Evolutionary conservation across 176 grass and related monocot species (phyloP).

Genomic region (Tuctoria greenei): DNA sequence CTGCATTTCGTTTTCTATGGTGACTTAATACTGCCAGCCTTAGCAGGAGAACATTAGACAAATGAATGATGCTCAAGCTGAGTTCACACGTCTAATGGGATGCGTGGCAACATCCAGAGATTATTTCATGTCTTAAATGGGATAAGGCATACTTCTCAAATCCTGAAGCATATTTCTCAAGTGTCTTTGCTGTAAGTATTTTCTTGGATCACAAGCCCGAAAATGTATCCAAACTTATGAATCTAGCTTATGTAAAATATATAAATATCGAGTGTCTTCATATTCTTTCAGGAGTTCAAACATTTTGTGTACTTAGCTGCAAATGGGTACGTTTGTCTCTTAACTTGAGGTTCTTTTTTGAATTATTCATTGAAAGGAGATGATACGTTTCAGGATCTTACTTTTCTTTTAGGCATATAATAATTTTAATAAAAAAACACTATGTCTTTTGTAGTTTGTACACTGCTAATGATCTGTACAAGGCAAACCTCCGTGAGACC

Average conservation of each 20-base stretch:
- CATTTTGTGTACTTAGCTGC: conserved; percentile 23
- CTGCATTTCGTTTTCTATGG: not conserved
- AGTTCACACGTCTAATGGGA: conserved; percentile 10
- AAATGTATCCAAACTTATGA: not conserved
- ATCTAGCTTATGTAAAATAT: not conserved
- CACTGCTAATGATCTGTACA: conserved; percentile 22
- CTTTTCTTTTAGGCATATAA: not conserved
- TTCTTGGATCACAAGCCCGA: not conserved
- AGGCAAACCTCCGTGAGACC: not conserved
- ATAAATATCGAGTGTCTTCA: not conserved
- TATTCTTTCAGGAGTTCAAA: conserved; percentile 35
- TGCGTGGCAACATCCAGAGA: not conserved
- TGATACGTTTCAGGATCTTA: not conserved
- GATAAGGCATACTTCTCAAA: not conserved
- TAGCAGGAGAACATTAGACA: conserved; percentile 9
- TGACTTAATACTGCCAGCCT: not conserved
- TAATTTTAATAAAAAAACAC: not conserved
- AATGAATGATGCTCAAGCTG: conserved; percentile 7
- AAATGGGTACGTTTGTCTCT: conserved; percentile 11
- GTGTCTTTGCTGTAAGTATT: conserved; percentile 8
- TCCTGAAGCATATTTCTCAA: conserved; percentile 16
- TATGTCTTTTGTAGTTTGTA: conserved; percentile 14
- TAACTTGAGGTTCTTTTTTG: not conserved
- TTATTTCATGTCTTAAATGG: not conserved
- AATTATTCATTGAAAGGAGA: not conserved